These are phyloP conservation scores for Pinus albicaulis DNA, from an alignment of 75 land plant species.

Conservation along the genomic window DNA sequence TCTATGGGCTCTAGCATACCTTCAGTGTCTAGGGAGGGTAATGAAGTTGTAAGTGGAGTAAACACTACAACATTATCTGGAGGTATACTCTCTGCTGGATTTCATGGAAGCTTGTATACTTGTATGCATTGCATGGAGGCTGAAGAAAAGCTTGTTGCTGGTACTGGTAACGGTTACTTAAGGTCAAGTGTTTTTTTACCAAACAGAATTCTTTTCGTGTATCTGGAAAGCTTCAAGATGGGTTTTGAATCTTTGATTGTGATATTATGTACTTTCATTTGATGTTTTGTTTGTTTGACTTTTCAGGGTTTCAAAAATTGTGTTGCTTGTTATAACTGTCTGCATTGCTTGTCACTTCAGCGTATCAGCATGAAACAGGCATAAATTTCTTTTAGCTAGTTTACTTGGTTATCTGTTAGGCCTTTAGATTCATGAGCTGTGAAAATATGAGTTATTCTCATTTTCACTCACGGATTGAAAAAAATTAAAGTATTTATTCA, in stretches of 20 bases:
- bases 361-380: background rate
- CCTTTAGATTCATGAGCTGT: background rate
- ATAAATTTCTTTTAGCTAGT: background rate
- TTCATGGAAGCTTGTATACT: slow-evolving; percentile 76
- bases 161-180: slow-evolving; percentile 84
- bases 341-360: background rate
- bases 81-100: slow-evolving; percentile 55
- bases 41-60: slow-evolving; percentile 42
- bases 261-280: background rate
- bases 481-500: background rate
- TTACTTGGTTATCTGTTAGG: background rate
- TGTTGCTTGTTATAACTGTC: background rate
- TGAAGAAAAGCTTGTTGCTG: slow-evolving; percentile 57
- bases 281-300: background rate
- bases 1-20: slow-evolving; percentile 21
- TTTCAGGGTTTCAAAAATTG: background rate
- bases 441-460: background rate
- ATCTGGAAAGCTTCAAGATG: background rate
- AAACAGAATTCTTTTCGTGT: background rate
- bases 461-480: background rate
- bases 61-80: slow-evolving; percentile 37
- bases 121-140: slow-evolving; percentile 64
- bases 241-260: background rate
- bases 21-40: slow-evolving; percentile 21
- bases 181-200: slow-evolving; percentile 43